A percentile compares a stretch with the other conserved stretches of the same genome.
phyloP scores from a whole-genome alignment of 345 rosid species.

The Eucalyptus pauciflora region DNA sequence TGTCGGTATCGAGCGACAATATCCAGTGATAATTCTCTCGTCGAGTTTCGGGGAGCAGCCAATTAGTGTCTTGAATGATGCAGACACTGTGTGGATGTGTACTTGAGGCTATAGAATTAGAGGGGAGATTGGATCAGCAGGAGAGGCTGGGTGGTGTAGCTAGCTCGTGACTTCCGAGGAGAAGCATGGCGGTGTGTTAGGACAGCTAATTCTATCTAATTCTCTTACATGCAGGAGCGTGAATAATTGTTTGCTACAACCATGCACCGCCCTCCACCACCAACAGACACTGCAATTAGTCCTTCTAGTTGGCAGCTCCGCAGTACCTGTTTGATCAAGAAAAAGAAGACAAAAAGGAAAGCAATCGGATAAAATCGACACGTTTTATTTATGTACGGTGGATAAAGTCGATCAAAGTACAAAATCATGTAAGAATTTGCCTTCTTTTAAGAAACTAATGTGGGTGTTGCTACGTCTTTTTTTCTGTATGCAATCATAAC shows the following conservation, averaged over 20 bases:
- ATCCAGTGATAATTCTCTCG: not conserved
- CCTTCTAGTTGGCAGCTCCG: not conserved
- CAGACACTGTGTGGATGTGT: not conserved
- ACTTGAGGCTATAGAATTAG: not conserved
- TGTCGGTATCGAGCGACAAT: not conserved
- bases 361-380: no score
- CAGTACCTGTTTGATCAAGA: not conserved
- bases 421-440: not conserved
- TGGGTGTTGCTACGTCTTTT: not conserved
- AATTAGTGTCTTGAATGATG: not conserved
- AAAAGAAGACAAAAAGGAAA: not conserved
- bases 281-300: not conserved
- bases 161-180: not conserved
- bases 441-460: not conserved
- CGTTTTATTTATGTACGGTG: not conserved
- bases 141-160: not conserved
- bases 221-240: not conserved
- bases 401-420: not conserved
- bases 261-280: not conserved
- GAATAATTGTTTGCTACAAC: not conserved
- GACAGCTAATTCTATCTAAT: not conserved
- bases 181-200: not conserved
- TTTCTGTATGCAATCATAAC: accelerated
- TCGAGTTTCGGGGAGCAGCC: not conserved
- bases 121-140: not conserved